Evolutionary conservation across 345 rosid genomes (phyloP).

Genomic region (Rhizophora mangle): DNA sequence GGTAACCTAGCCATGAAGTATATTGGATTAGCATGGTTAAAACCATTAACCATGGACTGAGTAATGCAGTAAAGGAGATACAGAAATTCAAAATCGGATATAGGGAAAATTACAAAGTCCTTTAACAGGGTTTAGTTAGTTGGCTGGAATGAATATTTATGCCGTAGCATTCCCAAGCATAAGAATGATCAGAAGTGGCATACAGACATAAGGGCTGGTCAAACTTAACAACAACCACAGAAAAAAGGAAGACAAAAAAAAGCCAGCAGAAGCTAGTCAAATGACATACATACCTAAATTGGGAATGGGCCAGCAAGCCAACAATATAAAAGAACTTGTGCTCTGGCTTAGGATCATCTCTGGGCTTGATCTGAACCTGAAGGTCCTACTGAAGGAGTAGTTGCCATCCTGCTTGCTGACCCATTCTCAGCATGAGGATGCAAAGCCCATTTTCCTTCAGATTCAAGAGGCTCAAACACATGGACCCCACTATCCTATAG

Average conservation of each 20-base stretch:
- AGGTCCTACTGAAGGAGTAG: constrained; percentile 65
- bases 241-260: neutral
- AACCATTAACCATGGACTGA: too few relatives aligned
- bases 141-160: too few relatives aligned
- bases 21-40: too few relatives aligned
- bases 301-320: constrained; percentile 40
- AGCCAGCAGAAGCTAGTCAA: neutral
- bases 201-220: neutral
- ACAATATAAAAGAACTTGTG: constrained; percentile 45
- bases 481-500: constrained; percentile 95
- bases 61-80: too few relatives aligned
- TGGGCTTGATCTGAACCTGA: constrained; percentile 80
- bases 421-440: constrained; percentile 91
- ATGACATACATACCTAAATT: constrained; percentile 31
- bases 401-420: constrained; percentile 54
- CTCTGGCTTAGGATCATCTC: constrained; percentile 50
- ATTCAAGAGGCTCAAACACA: constrained; percentile 88
- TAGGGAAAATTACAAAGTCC: too few relatives aligned
- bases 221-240: too few relatives aligned
- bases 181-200: neutral
- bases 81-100: too few relatives aligned
- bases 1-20: too few relatives aligned
- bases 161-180: neutral
- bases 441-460: constrained; percentile 92
- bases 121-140: too few relatives aligned